Conservation (phyloP, 1,139 yeast genomes). For the Blastobotrys arbuscula region DNA sequence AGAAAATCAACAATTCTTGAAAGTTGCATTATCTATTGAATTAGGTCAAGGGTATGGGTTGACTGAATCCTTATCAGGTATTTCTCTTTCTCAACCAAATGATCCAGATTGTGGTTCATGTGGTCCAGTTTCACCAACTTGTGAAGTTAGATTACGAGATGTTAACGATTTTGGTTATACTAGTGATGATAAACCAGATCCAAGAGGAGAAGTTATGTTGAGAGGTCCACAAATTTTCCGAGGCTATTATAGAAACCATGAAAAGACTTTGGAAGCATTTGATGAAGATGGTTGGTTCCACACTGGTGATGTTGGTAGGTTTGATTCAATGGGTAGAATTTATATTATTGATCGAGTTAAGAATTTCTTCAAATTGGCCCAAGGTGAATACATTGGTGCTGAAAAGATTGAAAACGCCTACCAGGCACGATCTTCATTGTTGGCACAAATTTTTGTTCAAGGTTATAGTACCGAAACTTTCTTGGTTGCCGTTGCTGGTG, state of each 20-base stretch:
- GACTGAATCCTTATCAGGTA: constrained; percentile 48
- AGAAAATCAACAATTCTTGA: constrained; percentile 46
- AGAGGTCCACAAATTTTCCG: constrained; percentile 67
- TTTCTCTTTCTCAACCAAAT: constrained; percentile 34
- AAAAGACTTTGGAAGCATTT: constrained; percentile 47
- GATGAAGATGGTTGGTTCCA: constrained; percentile 67
- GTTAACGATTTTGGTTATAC: constrained; percentile 64
- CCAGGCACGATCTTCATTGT: constrained; percentile 46
- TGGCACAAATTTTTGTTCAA: constrained; percentile 56
- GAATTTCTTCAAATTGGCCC: constrained; percentile 74
- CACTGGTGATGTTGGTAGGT: constrained; percentile 70
- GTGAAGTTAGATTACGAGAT: constrained; percentile 51
- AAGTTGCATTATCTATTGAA: constrained; percentile 38
- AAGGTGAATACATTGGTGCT: constrained; percentile 78
- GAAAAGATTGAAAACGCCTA: constrained; percentile 68
- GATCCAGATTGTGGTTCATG: constrained; percentile 19
- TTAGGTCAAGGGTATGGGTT: constrained; percentile 66
- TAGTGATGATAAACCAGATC: constrained; percentile 45
- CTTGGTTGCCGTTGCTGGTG: constrained; percentile 60
- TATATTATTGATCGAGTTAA: constrained; percentile 69
- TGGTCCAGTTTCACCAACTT: constrained; percentile 42
- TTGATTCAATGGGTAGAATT: constrained; percentile 50
- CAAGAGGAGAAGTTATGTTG: constrained; percentile 52
- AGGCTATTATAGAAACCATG: constrained; percentile 54
- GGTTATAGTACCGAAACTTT: constrained; percentile 61